These are phyloP conservation scores for Malassezia cuniculi DNA, from an alignment of 1,284 basidiomycete species.

Conservation along the genomic window DNA sequence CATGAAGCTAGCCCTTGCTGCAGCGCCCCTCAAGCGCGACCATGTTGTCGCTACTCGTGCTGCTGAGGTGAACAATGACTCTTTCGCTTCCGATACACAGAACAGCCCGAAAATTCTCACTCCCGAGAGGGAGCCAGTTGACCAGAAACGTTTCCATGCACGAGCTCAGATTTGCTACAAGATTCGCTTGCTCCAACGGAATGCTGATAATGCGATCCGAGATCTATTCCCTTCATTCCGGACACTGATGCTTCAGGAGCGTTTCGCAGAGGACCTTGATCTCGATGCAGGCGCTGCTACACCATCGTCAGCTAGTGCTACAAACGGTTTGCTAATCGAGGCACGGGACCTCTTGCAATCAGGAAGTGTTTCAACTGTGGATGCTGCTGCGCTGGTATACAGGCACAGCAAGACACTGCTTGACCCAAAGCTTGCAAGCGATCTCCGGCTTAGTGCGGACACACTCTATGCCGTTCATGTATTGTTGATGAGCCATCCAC, in stretches of 20 bases:
- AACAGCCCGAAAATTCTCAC: neutral
- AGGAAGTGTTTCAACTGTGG: slow-evolving; percentile 3
- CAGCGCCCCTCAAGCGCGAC: slow-evolving; percentile 12
- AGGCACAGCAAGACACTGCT: slow-evolving; percentile 1
- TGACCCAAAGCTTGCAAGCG: no score
- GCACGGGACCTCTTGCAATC: slow-evolving; percentile 4
- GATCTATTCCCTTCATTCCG: slow-evolving; percentile 12
- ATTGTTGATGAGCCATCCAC: slow-evolving; percentile 56
- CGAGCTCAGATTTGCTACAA: slow-evolving; percentile 11
- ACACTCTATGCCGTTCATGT: slow-evolving; percentile 59
- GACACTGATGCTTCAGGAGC: slow-evolving; percentile 9
- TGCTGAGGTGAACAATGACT: neutral
- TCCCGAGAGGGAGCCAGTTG: slow-evolving; percentile 7
- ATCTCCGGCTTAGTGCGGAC: slow-evolving; percentile 14
- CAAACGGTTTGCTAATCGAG: no score
- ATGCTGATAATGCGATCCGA: slow-evolving; percentile 7
- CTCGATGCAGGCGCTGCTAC: no score
- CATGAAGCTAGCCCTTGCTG: neutral
- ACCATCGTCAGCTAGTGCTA: neutral
- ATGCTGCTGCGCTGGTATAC: slow-evolving; percentile 1
- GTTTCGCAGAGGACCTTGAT: no score
- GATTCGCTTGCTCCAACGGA: slow-evolving; percentile 10
- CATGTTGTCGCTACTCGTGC: slow-evolving; percentile 6
- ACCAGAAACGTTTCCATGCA: slow-evolving; percentile 1
- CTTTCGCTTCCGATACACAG: neutral